Evolutionary conservation across 2,329 filamentous ascomycete genomes (phyloP), one percentile per base, ranked within the genome.

Genomic region (Escovopsis sp.): DNA sequence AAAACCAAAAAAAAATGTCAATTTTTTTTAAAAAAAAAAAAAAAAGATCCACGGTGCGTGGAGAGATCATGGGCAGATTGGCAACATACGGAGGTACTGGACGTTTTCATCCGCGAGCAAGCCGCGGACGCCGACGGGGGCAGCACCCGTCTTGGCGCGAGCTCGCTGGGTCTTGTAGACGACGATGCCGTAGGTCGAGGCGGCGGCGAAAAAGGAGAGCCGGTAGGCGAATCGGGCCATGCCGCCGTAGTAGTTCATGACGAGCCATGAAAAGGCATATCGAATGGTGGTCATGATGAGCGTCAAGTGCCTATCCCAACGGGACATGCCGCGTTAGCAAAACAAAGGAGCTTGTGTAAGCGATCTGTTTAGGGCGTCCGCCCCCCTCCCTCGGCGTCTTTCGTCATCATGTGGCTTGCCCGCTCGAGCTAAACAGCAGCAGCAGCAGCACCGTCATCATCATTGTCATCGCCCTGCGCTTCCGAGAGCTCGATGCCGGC

Each of bases 81-180:
- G 40, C 51, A 15, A 15, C 86, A 60, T 74, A 96, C 91, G 71
- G 47, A 98, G 74, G 61, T 98, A 98, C 66, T 96, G 91, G 41
- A 98, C 85, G 64, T 98, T 98, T 73, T 98, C 91, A 61, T 98
- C 91, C 11, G 77, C 71, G 44, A 82, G 69, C 51, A 94, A 68
- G 47, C 79, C 74, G 45, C 89, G 43, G 39, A 73, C 62, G 45
- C 82, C 76, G 41, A 61, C 59, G 34, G 64, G 76, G 59, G 69
- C 78, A 47, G 70, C 77, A 49, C 82, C 80, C 40, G 79, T 72
- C 73, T 85, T 83, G 54, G 83, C 74, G 52, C 86, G 82, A 53
- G 88, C 85, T 51, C 88, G 80, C 70, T 88, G 85, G 45, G 86
- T 88, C 77, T 98, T 98, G 74, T 94, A 96, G 48, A 98, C 89